A percentile compares a stretch with the other conserved stretches of the same genome.
phyloP scores from a whole-genome alignment of 2,329 filamentous ascomycete genomes.

The Penicillium sclerotigenum region DNA sequence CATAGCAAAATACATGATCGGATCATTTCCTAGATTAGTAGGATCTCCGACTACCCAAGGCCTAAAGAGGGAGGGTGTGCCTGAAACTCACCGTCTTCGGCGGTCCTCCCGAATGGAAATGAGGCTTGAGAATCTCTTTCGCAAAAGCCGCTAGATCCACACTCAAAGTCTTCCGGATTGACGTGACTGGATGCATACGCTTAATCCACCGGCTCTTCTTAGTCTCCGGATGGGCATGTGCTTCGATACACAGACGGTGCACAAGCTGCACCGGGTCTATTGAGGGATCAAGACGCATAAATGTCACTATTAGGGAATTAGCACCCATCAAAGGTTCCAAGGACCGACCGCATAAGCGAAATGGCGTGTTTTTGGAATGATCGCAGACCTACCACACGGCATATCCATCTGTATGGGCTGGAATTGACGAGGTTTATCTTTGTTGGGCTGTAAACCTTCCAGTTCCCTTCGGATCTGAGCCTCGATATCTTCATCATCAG shows the following conservation, averaged over 20 bases:
- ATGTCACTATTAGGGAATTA: conserved; percentile 48
- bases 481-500: conserved; percentile 55
- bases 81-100: conserved; percentile 51
- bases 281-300: conserved; percentile 56
- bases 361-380: not conserved
- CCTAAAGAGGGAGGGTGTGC: not conserved
- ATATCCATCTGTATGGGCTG: conserved; percentile 54
- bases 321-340: conserved; percentile 18
- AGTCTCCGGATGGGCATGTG: conserved; percentile 48
- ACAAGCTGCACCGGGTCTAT: conserved; percentile 61
- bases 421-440: conserved; percentile 48
- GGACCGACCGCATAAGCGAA: conserved; percentile 9
- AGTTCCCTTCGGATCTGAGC: conserved; percentile 59
- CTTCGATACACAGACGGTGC: conserved; percentile 57
- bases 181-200: conserved; percentile 58
- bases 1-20: not conserved
- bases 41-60: not conserved
- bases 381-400: conserved; percentile 40
- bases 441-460: conserved; percentile 50
- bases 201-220: conserved; percentile 59
- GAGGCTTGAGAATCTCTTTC: conserved; percentile 54
- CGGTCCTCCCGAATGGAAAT: conserved; percentile 54
- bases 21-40: not conserved
- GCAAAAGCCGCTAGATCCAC: conserved; percentile 58
- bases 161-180: conserved; percentile 56